These are phyloP conservation scores for Fulvia fulva DNA, from an alignment of 2,329 filamentous ascomycete genomes.

Conservation along the genomic window DNA sequence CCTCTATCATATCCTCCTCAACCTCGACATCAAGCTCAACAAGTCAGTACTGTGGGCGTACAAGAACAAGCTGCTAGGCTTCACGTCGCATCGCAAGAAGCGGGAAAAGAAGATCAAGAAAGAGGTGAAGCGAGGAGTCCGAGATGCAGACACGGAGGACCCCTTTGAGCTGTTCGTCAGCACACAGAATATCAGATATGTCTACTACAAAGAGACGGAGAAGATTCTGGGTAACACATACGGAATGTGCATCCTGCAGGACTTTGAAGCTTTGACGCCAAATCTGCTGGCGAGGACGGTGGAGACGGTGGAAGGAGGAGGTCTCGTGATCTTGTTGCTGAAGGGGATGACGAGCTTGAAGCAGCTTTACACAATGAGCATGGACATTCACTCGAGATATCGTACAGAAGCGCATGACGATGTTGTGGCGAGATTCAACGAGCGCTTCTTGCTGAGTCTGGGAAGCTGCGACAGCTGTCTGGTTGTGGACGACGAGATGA, in stretches of 20 bases:
- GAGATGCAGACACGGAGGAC: constrained; percentile 88
- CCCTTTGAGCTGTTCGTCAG: constrained; percentile 97
- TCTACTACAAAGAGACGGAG: constrained; percentile 99
- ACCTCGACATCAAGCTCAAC: constrained; percentile 85
- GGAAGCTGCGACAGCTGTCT: constrained; percentile 93
- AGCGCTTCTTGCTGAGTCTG: constrained; percentile 90
- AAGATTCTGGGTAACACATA: constrained; percentile 98
- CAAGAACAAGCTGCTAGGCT: constrained; percentile 93
- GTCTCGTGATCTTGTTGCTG: constrained; percentile 80
- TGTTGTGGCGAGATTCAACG: constrained; percentile 94
- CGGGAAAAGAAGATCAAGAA: constrained; percentile 97
- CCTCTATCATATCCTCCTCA: constrained; percentile 88
- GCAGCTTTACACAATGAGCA: constrained; percentile 92
- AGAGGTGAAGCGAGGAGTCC: constrained; percentile 89
- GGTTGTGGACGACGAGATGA: constrained; percentile 95
- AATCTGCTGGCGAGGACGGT: constrained; percentile 92
- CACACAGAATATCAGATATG: constrained; percentile 94
- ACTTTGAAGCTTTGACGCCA: constrained; percentile 97
- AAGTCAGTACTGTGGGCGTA: constrained; percentile 98
- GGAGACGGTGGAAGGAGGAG: constrained; percentile 95
- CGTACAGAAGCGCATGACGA: constrained; percentile 94
- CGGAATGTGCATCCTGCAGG: constrained; percentile 96
- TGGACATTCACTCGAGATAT: constrained; percentile 97
- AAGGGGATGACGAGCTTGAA: constrained; percentile 97
- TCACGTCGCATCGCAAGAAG: constrained; percentile 96